These are phyloP conservation scores for Aspergillus biplanus DNA, from an alignment of 495 filamentous ascomycete species.

Conservation along the genomic window DNA sequence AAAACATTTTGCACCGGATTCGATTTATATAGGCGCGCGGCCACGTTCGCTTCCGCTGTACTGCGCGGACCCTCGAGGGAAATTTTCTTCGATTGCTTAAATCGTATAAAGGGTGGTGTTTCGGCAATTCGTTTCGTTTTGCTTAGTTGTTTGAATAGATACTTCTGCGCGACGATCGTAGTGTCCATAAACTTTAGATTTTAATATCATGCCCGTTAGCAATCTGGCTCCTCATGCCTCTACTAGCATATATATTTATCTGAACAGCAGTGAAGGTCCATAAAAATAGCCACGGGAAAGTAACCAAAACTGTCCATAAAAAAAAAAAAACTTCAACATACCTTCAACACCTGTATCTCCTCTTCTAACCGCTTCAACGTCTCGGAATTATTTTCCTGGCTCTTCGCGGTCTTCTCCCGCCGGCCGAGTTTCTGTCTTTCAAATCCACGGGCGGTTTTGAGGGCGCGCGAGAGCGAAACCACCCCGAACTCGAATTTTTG, in stretches of 20 bases:
- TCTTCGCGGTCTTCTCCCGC: conserved; percentile 67
- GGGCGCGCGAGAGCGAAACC: conserved; percentile 63
- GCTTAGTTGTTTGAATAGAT: conserved; percentile 75
- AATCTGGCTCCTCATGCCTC: conserved; percentile 12
- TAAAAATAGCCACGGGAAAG: neutral
- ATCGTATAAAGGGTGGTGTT: conserved; percentile 47
- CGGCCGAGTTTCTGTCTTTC: conserved; percentile 87
- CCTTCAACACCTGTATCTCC: conserved; percentile 79
- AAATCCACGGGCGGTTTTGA: conserved; percentile 83
- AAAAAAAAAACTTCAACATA: conserved; percentile 31
- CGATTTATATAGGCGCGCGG: conserved; percentile 77
- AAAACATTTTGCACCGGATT: conserved; percentile 72
- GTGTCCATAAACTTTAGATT: conserved; percentile 62
- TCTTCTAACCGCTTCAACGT: conserved; percentile 62
- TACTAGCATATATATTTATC: too few species aligned
- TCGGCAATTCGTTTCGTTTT: conserved; percentile 71
- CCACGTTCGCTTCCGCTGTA: conserved; percentile 70
- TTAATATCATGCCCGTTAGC: too few species aligned
- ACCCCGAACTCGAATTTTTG: conserved; percentile 61
- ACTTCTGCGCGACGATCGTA: conserved; percentile 61
- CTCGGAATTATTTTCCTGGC: conserved; percentile 40
- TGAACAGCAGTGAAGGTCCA: too few species aligned
- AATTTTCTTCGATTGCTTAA: conserved; percentile 38
- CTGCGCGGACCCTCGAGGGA: conserved; percentile 46
- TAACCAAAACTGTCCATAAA: conserved; percentile 7